phyloP scores from a whole-genome alignment of 2,329 filamentous ascomycete species.

The Didymosphaeria variabile region DNA sequence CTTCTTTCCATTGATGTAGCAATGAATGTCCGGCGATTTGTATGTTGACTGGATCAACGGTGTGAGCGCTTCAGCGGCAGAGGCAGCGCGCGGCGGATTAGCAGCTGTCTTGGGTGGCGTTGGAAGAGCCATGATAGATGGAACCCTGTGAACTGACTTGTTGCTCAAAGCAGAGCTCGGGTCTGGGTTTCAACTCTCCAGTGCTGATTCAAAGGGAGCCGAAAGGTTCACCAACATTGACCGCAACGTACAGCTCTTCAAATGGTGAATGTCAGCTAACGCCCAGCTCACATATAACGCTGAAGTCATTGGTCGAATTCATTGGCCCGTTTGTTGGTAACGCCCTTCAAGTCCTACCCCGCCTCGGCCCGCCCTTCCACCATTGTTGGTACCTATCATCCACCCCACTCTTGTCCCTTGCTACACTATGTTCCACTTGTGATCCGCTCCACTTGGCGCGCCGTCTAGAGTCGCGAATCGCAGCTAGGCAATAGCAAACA shows the following conservation, averaged over 20 bases:
- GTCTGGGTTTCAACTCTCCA: background rate
- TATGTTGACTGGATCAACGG: constrained; percentile 79
- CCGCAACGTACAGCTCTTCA: constrained; percentile 1
- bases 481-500: background rate
- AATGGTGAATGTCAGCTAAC: constrained; percentile 5
- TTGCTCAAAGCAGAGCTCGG: background rate
- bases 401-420: constrained; percentile 38
- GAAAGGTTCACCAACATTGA: background rate
- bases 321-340: background rate
- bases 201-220: background rate
- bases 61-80: constrained; percentile 58
- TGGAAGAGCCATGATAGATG: constrained; percentile 38
- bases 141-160: constrained; percentile 7
- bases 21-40: constrained; percentile 75
- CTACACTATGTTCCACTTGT: background rate
- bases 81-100: constrained; percentile 34
- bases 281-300: background rate
- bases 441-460: background rate
- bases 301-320: background rate
- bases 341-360: background rate
- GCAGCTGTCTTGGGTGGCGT: constrained; percentile 42
- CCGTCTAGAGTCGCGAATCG: background rate
- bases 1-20: constrained; percentile 91
- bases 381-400: background rate
- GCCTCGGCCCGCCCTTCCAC: background rate